Base-by-base conservation (phyloP, 192 early-diverging fungal genomes). In the Umbelopsis vinacea region DNA sequence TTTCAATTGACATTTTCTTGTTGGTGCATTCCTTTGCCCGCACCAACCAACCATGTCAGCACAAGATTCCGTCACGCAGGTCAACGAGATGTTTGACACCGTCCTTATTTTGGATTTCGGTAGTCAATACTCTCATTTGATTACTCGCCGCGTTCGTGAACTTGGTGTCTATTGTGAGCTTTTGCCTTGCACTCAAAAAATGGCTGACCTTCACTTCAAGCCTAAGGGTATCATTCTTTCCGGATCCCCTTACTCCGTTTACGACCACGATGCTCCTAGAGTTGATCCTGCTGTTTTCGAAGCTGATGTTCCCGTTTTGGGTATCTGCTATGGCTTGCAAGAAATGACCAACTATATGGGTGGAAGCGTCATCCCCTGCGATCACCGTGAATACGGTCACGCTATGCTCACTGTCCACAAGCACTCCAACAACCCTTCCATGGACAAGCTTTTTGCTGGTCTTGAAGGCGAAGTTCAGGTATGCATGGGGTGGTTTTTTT, bases 21-120 rank as follows among this genome's bases (percentile, higher is more conserved):
- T 8, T 63, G 26, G 33, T 35, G 57, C 57, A 63, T 63, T 37
- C 57, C 57, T 63, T 63, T 63, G 57, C 57, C 57, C 57, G 57
- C 57, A 63, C 48, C 48, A 50, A 50, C 48, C 37, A 46, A 54
- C 68, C 48, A 70, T 70, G 69, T 43, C 69, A 54, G 43, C 69
- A 52, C 74, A 71, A 74, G 71, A 81, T 67, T 53, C 77, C 71
- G 77, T 80, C 46, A 81, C 83, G 15, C 84, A 92, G 73, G 91
- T 96, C 73, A 87, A 92, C 79, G 87, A 90, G 72, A 83, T 93
- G 76, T 96, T 94, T 77, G 96, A 99, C 79, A 97, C 96, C 71
- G 91, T 99, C 84, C 91, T 99, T 72, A 99, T 99, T 84, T 87
- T 99, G 71, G 97, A 99, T 86, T 98, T 98, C 89, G 97, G 97